Evolutionary conservation across 768 basidiomycete genomes (phyloP).

Genomic region (Gyrodon lividus): DNA sequence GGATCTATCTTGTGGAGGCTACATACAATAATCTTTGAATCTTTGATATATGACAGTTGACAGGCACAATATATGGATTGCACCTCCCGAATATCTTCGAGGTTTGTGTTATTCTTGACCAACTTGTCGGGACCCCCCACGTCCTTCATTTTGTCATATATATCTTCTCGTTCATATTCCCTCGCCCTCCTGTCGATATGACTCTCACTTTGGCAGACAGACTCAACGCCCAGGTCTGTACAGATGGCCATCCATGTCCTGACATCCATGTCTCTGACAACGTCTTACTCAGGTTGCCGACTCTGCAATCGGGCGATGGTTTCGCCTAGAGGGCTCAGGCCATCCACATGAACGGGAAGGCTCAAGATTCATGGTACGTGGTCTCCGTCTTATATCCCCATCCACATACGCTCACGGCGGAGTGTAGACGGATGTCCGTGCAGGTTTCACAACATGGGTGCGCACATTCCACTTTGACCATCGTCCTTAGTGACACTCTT

Average conservation of each 20-base stretch:
- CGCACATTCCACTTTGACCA: slow-evolving; percentile 22
- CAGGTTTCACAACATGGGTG: slow-evolving; percentile 81
- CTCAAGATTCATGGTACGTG: slow-evolving; percentile 54
- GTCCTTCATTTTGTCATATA: slow-evolving; percentile 27
- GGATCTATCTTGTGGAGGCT: too few relatives aligned
- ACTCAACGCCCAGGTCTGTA: slow-evolving; percentile 40
- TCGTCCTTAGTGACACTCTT: slow-evolving; percentile 3
- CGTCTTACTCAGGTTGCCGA: slow-evolving; percentile 35
- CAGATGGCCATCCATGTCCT: background rate
- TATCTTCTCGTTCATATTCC: slow-evolving; percentile 16
- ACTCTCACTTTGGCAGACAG: slow-evolving; percentile 39
- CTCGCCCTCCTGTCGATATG: slow-evolving; percentile 25
- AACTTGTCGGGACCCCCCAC: background rate
- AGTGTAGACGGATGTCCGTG: slow-evolving; percentile 69
- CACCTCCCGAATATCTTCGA: too few relatives aligned
- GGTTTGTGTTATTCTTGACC: background rate
- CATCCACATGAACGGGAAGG: slow-evolving; percentile 60
- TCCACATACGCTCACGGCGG: slow-evolving; percentile 6
- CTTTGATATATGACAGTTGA: too few relatives aligned
- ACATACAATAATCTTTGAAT: too few relatives aligned
- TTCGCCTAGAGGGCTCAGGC: slow-evolving; percentile 71
- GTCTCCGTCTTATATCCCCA: slow-evolving; percentile 10
- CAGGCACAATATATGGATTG: too few relatives aligned
- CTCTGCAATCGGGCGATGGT: slow-evolving; percentile 58
- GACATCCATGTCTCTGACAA: background rate